A percentile compares a stretch with the other conserved stretches of the same genome.
Evolutionary conservation across 306 rosid genomes (phyloP).

Genomic region (Oemleria cerasiformis): DNA sequence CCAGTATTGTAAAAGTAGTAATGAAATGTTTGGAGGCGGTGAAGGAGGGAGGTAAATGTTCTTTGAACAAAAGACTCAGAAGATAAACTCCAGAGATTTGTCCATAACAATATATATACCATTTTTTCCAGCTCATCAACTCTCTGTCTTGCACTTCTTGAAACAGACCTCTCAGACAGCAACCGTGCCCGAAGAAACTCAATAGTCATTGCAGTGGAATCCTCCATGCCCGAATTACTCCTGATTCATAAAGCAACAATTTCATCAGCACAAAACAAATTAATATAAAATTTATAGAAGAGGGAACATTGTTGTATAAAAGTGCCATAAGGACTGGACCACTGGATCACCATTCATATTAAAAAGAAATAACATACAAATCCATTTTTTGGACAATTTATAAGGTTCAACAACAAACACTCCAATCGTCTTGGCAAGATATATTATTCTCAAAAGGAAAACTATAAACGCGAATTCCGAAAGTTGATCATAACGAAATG

Average conservation of each 20-base stretch:
- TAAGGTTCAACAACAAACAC: background rate
- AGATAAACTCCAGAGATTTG: conserved; percentile 22
- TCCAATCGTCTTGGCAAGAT: background rate
- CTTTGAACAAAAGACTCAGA: conserved; percentile 12
- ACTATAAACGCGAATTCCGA: background rate
- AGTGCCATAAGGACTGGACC: background rate
- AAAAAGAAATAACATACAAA: background rate
- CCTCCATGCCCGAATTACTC: conserved; percentile 51
- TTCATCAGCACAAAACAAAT: conserved; percentile 23
- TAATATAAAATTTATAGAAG: background rate
- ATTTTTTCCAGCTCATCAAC: conserved; percentile 70
- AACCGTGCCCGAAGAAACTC: conserved; percentile 86
- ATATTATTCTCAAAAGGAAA: background rate
- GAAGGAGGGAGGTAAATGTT: conserved; percentile 11
- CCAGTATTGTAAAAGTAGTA: background rate
- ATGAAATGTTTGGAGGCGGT: background rate
- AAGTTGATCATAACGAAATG: background rate
- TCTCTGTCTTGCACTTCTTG: conserved; percentile 81
- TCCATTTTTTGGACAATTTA: background rate
- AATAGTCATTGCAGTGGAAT: conserved; percentile 67
- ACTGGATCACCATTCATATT: too few species aligned
- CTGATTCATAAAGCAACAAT: conserved; percentile 30
- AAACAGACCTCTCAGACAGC: conserved; percentile 83
- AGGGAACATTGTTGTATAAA: background rate
- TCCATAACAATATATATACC: conserved; percentile 39